Evolutionary conservation across 2,329 filamentous ascomycete species (phyloP), one percentile per base, ranked within the genome.

Genomic region (Thielaviopsis punctulata): DNA sequence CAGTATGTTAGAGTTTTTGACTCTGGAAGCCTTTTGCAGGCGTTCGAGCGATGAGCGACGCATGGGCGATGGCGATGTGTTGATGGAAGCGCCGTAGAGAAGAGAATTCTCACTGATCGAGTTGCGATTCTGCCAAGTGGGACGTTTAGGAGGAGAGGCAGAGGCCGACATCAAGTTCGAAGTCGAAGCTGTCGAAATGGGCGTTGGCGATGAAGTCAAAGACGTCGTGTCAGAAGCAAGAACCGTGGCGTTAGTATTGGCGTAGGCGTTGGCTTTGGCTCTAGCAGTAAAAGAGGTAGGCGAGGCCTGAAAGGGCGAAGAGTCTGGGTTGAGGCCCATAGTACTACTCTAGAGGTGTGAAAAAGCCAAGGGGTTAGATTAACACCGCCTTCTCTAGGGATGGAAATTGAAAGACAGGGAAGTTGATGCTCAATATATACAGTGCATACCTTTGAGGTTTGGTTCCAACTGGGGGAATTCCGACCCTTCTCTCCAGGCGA

Each of bases 1-100:
- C 64, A 95, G 86, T 74, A 96, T 95, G 69, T 83, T 94, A 75
- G 90, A 95, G 71, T 95, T 96, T 75, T 90, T 95, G 61, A 98
- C 92, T 56, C 92, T 84, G 52, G 90, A 95, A 27, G 88, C 89
- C 64, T 83, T 86, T 69, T 95, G 93, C 55, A 98, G 75, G 62
- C 89, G 89, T 74, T 98, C 92, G 59, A 98, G 89, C 18, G 90
- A 96, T 45, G 86, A 86, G 63, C 90, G 82, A 62, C 86, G 84
- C 54, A 79, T 82, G 21, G 86, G 80, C 45, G 83, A 82, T 7
- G 82, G 78, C 10, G 84, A 80, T 44, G 49, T 49, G 44, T 75
- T 72, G 25, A 69, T 66, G 49, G 78, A 73, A 54, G 73, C 72
- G 56, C 76, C 73, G 58, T 79, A 79, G 53, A 73, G 65, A 46